Conservation (phyloP, 176 grass and related monocot species). For the Aegilops longissima region DNA sequence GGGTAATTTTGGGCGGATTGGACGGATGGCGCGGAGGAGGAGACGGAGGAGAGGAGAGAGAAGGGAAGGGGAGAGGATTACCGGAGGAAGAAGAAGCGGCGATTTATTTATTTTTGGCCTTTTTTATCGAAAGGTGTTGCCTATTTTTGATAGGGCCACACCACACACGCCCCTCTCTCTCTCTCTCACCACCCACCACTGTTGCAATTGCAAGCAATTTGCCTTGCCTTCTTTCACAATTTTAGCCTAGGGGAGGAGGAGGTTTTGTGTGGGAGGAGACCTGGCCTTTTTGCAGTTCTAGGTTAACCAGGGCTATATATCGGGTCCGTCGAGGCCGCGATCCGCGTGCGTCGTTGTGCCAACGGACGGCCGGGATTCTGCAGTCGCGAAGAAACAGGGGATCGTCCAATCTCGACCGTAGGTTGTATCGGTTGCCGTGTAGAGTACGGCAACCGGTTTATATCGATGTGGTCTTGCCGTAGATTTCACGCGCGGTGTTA, state of each 20-base stretch:
- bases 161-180: not conserved
- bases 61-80: not conserved
- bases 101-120: not conserved
- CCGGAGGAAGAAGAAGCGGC: not conserved
- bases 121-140: not conserved
- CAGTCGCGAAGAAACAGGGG: too few species aligned
- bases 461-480: not conserved
- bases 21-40: conserved; percentile 4
- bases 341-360: not conserved
- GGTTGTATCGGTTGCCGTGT: not conserved
- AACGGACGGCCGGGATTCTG: too few species aligned
- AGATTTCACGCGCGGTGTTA: not conserved
- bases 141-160: conserved; percentile 6
- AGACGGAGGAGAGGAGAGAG: conserved; percentile 26
- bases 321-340: not conserved
- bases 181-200: not conserved
- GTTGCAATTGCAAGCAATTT: not conserved
- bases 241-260: not conserved
- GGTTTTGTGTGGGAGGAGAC: not conserved
- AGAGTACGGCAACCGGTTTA: not conserved
- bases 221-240: not conserved
- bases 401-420: not conserved
- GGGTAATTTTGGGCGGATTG: conserved; percentile 1
- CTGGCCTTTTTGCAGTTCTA: not conserved
- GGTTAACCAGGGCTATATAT: not conserved